phyloP scores from a whole-genome alignment of 176 grass and related monocot species.

The Triticum timopheevii region DNA sequence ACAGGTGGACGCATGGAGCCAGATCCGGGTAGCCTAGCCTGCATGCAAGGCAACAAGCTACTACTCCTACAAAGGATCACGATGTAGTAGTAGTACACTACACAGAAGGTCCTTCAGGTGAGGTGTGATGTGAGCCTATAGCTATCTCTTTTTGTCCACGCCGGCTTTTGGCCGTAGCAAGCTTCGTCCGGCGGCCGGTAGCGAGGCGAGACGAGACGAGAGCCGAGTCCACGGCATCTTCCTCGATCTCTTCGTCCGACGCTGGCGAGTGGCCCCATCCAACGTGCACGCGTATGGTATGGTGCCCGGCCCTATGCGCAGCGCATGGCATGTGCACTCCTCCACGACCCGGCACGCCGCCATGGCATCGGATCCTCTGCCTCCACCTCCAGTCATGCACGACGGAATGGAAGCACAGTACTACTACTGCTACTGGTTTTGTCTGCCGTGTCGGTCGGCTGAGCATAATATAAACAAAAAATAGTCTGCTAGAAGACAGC shows the following conservation, averaged over 20 bases:
- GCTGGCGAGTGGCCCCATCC: background rate
- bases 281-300: background rate
- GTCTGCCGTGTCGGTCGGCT: background rate
- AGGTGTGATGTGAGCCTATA: background rate
- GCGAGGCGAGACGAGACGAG: background rate
- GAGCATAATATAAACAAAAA: background rate
- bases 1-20: background rate
- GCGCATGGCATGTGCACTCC: background rate
- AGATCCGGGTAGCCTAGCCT: background rate
- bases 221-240: slow-evolving; percentile 15
- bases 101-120: background rate
- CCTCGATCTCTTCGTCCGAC: background rate
- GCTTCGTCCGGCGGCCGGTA: slow-evolving; percentile 1
- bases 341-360: background rate
- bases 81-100: too few relatives aligned
- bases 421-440: too few relatives aligned
- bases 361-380: slow-evolving; percentile 26
- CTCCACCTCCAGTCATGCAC: background rate
- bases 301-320: background rate
- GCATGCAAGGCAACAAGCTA: background rate
- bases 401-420: background rate
- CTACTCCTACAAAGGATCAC: background rate
- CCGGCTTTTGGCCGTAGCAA: background rate
- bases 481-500: background rate
- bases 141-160: background rate